Conservation (phyloP, 805 yeast genomes). For the Ogataea pilisensis region DNA sequence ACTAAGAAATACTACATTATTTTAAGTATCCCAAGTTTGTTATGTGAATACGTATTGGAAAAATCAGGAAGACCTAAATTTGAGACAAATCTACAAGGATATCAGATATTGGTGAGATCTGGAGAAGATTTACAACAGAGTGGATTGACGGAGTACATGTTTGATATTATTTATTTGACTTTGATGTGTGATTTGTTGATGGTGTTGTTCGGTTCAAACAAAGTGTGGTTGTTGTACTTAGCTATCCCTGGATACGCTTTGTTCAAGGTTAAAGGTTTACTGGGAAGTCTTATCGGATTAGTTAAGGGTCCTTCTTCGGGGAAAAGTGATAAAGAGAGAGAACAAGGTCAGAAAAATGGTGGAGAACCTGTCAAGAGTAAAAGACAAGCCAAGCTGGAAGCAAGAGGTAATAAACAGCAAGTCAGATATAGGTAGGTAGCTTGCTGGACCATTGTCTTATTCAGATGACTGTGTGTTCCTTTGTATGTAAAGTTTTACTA, state of each 20-base stretch:
- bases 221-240: conserved; percentile 55
- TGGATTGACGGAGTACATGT: conserved; percentile 71
- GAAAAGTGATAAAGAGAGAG: conserved; percentile 2
- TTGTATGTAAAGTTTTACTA: no score
- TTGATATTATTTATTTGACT: conserved; percentile 65
- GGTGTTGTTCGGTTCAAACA: conserved; percentile 49
- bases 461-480: no score
- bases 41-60: conserved; percentile 52
- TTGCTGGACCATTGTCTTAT: no score
- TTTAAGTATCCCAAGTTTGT: conserved; percentile 38
- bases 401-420: conserved; percentile 24
- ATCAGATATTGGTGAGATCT: conserved; percentile 38
- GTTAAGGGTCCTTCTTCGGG: conserved; percentile 13
- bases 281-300: conserved; percentile 24
- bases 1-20: conserved; percentile 41
- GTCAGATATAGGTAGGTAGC: conserved; percentile 7
- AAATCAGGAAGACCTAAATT: conserved; percentile 57
- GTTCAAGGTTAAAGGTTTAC: conserved; percentile 42
- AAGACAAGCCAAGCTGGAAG: conserved; percentile 38
- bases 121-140: conserved; percentile 59
- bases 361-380: conserved; percentile 27
- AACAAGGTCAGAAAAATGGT: conserved; percentile 3
- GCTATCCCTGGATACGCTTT: conserved; percentile 49
- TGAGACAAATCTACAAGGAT: conserved; percentile 34
- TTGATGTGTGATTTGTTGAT: conserved; percentile 53